These are phyloP conservation scores for Beauveria asiatica DNA, from an alignment of 2,329 filamentous ascomycete species.

Conservation along the genomic window DNA sequence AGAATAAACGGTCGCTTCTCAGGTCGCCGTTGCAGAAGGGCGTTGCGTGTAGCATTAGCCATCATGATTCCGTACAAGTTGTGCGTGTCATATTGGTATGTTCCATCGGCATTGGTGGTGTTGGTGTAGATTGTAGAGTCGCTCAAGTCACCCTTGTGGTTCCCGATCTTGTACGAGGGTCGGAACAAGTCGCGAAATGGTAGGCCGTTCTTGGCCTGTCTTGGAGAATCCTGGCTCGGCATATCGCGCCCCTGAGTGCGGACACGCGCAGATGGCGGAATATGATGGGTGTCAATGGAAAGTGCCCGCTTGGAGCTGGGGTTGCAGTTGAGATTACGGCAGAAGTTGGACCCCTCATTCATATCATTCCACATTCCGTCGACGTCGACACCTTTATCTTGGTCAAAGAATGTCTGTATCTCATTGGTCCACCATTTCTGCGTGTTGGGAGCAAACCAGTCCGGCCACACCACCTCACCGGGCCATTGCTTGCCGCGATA, in stretches of 20 bases:
- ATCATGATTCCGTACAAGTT: conserved; percentile 66
- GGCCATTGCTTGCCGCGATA: conserved; percentile 63
- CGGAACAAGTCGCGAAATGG: too few species aligned
- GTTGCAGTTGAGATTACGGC: background rate
- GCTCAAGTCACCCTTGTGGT: too few species aligned
- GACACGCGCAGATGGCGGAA: too few species aligned
- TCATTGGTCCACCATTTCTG: conserved; percentile 58
- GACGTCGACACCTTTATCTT: conserved; percentile 59
- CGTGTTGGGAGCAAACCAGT: conserved; percentile 61
- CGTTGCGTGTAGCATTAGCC: conserved; percentile 51
- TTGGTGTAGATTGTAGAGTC: too few species aligned
- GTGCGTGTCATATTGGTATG: conserved; percentile 54
- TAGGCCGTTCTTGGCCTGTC: too few species aligned
- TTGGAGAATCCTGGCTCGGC: too few species aligned
- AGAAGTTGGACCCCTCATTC: conserved; percentile 37
- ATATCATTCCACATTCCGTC: conserved; percentile 74
- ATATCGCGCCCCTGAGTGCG: too few species aligned
- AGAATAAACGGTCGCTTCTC: conserved; percentile 35
- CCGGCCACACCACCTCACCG: conserved; percentile 59
- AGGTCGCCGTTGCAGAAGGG: conserved; percentile 57
- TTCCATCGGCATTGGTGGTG: too few species aligned
- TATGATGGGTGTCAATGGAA: too few species aligned
- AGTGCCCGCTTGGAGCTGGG: background rate
- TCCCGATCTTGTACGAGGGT: too few species aligned
- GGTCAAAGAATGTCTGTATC: conserved; percentile 56